Evolutionary conservation across 139 green algal species (phyloP).

Genomic region (Micromonas commoda): DNA sequence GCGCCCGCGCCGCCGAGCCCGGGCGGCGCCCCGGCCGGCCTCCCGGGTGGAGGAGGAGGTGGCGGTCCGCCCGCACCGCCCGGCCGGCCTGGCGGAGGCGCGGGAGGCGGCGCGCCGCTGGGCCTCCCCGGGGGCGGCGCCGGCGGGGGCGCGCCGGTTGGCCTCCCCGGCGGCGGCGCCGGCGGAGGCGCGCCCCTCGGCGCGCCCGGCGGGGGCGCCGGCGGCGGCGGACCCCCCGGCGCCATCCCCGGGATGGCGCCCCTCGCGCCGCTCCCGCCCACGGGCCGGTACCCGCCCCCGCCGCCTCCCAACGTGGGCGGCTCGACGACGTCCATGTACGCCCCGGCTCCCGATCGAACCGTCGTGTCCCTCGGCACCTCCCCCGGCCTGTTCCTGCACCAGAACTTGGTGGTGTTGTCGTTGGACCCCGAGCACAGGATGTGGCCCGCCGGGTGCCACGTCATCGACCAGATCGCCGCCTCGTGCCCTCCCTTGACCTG

Average conservation of each 20-base stretch:
- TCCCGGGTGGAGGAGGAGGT: background rate
- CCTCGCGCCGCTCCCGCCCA: background rate
- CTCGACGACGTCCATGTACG: background rate
- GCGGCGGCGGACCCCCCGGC: background rate
- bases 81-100: background rate
- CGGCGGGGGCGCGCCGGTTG: background rate
- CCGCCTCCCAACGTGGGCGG: background rate
- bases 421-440: slow-evolving; percentile 57
- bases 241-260: background rate
- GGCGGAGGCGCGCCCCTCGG: background rate
- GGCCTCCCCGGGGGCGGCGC: background rate
- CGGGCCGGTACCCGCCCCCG: background rate
- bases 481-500: slow-evolving; percentile 62
- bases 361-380: slow-evolving; percentile 30
- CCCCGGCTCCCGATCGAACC: background rate
- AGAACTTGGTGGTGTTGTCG: slow-evolving; percentile 65
- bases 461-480: slow-evolving; percentile 53
- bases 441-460: slow-evolving; percentile 83
- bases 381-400: slow-evolving; percentile 49
- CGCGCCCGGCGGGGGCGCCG: background rate
- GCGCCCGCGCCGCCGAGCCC: no score
- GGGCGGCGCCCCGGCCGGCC: background rate
- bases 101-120: background rate
- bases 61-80: background rate
- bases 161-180: background rate